phyloP scores from a whole-genome alignment of 2,329 filamentous ascomycete species.

The Zymoseptoria tritici region DNA sequence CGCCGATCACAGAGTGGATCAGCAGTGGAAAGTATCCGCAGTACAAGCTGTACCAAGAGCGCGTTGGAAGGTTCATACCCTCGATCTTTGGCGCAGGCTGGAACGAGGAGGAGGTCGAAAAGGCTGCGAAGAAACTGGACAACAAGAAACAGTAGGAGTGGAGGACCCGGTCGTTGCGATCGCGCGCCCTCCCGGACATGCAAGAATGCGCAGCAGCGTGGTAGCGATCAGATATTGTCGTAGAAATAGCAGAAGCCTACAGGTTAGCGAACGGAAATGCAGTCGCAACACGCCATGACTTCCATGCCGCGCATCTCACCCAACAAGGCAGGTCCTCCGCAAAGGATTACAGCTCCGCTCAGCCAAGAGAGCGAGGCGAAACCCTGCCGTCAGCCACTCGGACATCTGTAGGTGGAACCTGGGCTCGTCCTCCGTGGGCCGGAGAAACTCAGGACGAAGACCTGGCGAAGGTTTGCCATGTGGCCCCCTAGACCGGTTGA shows the following conservation, averaged over 20 bases:
- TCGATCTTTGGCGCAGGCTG: slow-evolving; percentile 31
- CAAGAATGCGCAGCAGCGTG: no score
- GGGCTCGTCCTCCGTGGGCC: not conserved
- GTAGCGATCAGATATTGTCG: no score
- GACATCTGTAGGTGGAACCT: not conserved
- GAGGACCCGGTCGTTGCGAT: no score
- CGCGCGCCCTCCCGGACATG: no score
- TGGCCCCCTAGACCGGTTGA: not conserved
- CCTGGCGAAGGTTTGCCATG: not conserved
- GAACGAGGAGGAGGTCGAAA: slow-evolving; percentile 25
- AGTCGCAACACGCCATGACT: not conserved
- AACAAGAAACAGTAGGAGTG: slow-evolving; percentile 4
- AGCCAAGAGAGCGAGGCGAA: not conserved
- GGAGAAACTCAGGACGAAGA: not conserved
- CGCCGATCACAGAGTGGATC: slow-evolving; percentile 76
- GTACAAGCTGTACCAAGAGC: slow-evolving; percentile 74
- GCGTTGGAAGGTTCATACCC: slow-evolving; percentile 79
- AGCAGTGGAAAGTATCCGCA: slow-evolving; percentile 78
- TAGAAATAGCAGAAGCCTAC: no score
- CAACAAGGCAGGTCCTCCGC: not conserved
- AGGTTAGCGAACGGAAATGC: no score
- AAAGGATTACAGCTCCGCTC: not conserved
- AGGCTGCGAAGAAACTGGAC: slow-evolving; percentile 9
- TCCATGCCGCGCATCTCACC: not conserved
- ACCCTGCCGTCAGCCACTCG: not conserved